Percentiles rank a stretch among this genome's conserved stretches.
Conservation (phyloP, 768 basidiomycete species). For the Gloeopeniophorella convolvens region DNA sequence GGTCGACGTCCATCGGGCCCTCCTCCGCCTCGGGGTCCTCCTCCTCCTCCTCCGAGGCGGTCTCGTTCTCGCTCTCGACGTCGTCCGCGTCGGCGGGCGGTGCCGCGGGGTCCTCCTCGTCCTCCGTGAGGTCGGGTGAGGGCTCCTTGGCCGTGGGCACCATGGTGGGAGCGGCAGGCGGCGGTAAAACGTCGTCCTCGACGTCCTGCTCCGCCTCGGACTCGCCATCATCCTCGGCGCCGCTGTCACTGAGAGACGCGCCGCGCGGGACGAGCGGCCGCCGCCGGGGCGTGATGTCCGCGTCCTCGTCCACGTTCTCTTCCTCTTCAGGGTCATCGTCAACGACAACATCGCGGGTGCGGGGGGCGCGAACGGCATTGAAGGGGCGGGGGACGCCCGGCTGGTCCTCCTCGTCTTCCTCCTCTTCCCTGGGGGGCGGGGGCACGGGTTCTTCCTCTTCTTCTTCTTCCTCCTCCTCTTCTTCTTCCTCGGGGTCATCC, state of each 20-base stretch:
- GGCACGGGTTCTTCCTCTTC: constrained; percentile 32
- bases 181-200: constrained; percentile 36
- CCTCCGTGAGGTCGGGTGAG: constrained; percentile 29
- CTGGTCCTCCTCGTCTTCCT: constrained; percentile 35
- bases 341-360: constrained; percentile 13
- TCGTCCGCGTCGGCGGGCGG: constrained; percentile 20
- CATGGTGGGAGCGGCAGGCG: constrained; percentile 14
- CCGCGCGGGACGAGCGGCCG: constrained; percentile 10
- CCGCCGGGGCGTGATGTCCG: constrained; percentile 16
- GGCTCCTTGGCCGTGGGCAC: constrained; percentile 18
- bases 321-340: constrained; percentile 24
- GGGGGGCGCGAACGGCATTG: constrained; percentile 19
- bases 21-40: constrained; percentile 21
- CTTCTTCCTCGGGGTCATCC: constrained; percentile 35
- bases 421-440: constrained; percentile 35
- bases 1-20: constrained; percentile 30
- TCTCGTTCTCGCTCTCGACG: constrained; percentile 21
- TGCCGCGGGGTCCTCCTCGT: constrained; percentile 30
- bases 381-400: constrained; percentile 16
- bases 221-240: constrained; percentile 22
- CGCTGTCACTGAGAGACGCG: constrained; percentile 16
- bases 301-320: constrained; percentile 22
- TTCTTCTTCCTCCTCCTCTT: constrained; percentile 41
- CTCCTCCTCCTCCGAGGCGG: constrained; percentile 24
- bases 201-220: constrained; percentile 19